phyloP scores from a whole-genome alignment of 495 filamentous ascomycete genomes.

The Neurospora sp. region DNA sequence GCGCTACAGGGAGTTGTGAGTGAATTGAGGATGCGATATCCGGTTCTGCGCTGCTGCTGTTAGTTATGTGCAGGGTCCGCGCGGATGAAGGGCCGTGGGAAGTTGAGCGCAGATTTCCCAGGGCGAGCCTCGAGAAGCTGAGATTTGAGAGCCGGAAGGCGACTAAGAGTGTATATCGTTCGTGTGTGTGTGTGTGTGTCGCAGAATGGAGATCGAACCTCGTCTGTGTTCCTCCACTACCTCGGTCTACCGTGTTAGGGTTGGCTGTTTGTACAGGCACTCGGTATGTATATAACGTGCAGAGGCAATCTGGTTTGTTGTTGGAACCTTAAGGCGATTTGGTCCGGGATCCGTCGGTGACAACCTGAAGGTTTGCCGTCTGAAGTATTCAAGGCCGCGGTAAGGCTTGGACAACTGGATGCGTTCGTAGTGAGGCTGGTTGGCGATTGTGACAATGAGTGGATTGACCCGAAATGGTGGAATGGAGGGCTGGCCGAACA shows the following conservation, averaged over 20 bases:
- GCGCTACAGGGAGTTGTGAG: not conserved
- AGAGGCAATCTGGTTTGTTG: not conserved
- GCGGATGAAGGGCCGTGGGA: not conserved
- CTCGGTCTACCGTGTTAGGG: not conserved
- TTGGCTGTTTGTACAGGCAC: not conserved
- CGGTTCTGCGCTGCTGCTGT: not conserved
- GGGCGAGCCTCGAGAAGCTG: not conserved
- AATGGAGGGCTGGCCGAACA: not conserved
- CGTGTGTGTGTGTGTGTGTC: not conserved
- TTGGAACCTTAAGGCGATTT: not conserved
- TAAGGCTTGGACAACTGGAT: not conserved
- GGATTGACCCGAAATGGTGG: not conserved
- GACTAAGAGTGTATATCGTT: not conserved
- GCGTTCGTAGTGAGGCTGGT: not conserved
- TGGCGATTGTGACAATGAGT: not conserved
- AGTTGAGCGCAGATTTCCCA: not conserved
- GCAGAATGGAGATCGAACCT: not conserved
- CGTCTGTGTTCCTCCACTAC: not conserved
- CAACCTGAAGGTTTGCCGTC: not conserved
- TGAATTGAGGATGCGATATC: not conserved
- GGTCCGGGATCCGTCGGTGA: not conserved
- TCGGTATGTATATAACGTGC: not conserved
- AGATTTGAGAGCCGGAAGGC: not conserved
- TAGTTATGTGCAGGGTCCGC: not conserved
- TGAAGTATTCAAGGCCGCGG: not conserved